These are phyloP conservation scores for Elsinoe perseae DNA, from an alignment of 2,329 filamentous ascomycete genomes.

Conservation along the genomic window DNA sequence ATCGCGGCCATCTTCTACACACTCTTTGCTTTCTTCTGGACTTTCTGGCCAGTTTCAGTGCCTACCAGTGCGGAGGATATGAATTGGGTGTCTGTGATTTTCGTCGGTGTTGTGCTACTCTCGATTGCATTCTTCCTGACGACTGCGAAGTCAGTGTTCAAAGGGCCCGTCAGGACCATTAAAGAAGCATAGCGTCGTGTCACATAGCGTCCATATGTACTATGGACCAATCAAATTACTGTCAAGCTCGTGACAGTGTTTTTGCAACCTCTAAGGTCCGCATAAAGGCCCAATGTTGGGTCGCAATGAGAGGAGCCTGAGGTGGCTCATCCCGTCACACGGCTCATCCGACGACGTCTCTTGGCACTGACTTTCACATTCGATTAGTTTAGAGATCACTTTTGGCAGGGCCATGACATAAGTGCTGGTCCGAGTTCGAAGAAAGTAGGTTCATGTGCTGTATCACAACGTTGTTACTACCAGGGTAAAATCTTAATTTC, in stretches of 20 bases:
- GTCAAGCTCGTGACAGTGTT: too few relatives aligned
- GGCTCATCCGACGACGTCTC: not conserved
- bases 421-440: too few relatives aligned
- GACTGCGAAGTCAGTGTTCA: constrained; percentile 17
- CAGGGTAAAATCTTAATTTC: too few relatives aligned
- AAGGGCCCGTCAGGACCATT: constrained; percentile 19
- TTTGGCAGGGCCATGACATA: too few relatives aligned
- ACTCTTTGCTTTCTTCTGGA: constrained; percentile 39
- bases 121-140: constrained; percentile 18
- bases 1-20: constrained; percentile 19
- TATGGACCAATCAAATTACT: too few relatives aligned
- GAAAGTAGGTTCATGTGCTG: too few relatives aligned
- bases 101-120: constrained; percentile 21
- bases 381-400: too few relatives aligned
- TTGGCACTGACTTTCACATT: not conserved
- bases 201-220: too few relatives aligned
- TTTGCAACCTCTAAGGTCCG: too few relatives aligned
- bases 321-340: not conserved
- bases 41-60: constrained; percentile 36
- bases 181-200: not conserved
- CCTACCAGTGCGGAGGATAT: constrained; percentile 23
- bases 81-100: constrained; percentile 31
- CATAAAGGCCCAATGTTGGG: too few relatives aligned
- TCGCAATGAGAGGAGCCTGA: too few relatives aligned
- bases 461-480: too few relatives aligned